Evolutionary conservation across 73 alveolate species (phyloP).

Genomic region (Stentor coeruleus): DNA sequence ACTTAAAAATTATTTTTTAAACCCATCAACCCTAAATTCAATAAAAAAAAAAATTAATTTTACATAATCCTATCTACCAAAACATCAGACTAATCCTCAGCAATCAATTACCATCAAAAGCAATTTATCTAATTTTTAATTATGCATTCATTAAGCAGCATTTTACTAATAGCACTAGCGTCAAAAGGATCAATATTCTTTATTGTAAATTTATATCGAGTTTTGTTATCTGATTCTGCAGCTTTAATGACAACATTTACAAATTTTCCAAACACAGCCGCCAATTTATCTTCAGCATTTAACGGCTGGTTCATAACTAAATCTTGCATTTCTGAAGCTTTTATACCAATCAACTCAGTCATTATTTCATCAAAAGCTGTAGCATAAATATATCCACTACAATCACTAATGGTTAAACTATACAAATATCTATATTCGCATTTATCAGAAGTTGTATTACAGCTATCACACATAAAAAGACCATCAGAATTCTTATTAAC

Average conservation of each 20-base stretch:
- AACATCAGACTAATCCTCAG: constrained; percentile 38
- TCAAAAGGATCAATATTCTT: neutral
- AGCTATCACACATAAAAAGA: neutral
- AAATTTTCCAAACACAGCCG: neutral
- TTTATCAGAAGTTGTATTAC: neutral
- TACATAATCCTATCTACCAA: constrained; percentile 44
- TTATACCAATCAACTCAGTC: neutral
- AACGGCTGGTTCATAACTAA: neutral
- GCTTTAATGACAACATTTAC: neutral
- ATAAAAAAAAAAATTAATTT: constrained; percentile 48
- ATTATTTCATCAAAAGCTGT: neutral
- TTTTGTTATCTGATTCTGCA: neutral
- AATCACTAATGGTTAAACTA: neutral
- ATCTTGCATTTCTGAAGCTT: neutral
- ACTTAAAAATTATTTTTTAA: too few species aligned
- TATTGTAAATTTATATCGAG: neutral
- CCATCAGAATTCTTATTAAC: neutral
- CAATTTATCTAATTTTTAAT: neutral
- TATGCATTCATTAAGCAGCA: neutral
- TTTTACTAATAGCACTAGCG: neutral
- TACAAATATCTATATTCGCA: constrained; percentile 9
- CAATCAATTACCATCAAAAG: constrained; percentile 43
- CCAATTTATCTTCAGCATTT: neutral
- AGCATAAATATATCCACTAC: neutral
- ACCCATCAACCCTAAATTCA: constrained; percentile 77